Percentiles rank a stretch among this genome's conserved stretches.
Conservation (phyloP, 352 stramenopile species). For the Globisporangium carolinianum region DNA sequence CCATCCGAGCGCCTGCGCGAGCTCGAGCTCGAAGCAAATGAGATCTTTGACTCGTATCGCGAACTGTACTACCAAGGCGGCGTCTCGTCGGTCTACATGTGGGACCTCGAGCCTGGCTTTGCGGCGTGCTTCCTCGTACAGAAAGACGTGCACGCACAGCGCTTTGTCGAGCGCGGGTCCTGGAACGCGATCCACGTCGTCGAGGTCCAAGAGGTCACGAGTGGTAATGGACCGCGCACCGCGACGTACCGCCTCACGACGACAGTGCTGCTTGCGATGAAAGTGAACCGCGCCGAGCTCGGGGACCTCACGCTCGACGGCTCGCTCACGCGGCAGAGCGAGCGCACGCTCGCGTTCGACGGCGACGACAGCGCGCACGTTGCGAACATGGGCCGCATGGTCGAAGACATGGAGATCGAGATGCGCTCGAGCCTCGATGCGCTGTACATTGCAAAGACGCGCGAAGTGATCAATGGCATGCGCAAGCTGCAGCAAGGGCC, state of each 20-base stretch:
- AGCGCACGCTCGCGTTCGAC: constrained; percentile 69
- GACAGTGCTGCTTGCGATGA: constrained; percentile 89
- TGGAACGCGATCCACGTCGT: constrained; percentile 96
- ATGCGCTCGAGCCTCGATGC: constrained; percentile 89
- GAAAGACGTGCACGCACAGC: constrained; percentile 84
- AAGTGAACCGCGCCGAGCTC: constrained; percentile 75
- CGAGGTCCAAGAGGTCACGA: constrained; percentile 70
- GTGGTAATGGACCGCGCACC: constrained; percentile 21
- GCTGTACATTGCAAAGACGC: constrained; percentile 94
- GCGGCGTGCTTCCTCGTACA: constrained; percentile 93
- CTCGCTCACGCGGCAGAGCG: constrained; percentile 79
- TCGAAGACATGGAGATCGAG: constrained; percentile 95
- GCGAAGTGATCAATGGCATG: constrained; percentile 91
- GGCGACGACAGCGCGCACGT: constrained; percentile 79
- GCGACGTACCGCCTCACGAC: constrained; percentile 92
- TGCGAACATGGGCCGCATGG: constrained; percentile 93
- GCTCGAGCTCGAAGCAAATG: constrained; percentile 92
- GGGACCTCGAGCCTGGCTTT: constrained; percentile 92
- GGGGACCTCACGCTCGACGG: constrained; percentile 86
- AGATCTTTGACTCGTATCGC: constrained; percentile 96
- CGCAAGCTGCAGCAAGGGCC: constrained; percentile 74
- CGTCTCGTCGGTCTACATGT: constrained; percentile 94
- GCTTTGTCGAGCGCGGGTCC: constrained; percentile 74
- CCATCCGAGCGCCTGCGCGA: constrained; percentile 84
- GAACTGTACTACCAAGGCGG: constrained; percentile 95